A percentile compares a stretch with the other conserved stretches of the same genome.
These are phyloP conservation scores for Fraxinus americana DNA, from an alignment of 257 asterid genomes.

Conservation along the genomic window DNA sequence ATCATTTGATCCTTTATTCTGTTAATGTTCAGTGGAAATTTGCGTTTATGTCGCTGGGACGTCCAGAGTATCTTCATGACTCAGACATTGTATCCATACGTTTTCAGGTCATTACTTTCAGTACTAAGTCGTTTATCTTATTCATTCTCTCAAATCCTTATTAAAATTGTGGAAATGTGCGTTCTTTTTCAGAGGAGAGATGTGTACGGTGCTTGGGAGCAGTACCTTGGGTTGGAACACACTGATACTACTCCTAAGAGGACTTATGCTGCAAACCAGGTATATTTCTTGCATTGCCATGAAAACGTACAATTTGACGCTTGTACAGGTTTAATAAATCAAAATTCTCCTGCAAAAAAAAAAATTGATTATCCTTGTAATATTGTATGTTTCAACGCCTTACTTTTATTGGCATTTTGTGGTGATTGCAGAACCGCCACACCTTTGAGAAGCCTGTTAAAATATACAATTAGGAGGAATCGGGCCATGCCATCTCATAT, in stretches of 20 bases:
- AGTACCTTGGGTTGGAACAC: conserved; percentile 82
- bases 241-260: conserved; percentile 71
- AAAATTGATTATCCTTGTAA: neutral
- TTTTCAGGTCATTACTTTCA: conserved; percentile 55
- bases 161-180: neutral
- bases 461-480: conserved; percentile 54
- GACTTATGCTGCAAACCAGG: conserved; percentile 65
- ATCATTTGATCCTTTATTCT: conserved; percentile 7
- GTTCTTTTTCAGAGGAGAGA: conserved; percentile 60
- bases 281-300: conserved; percentile 17
- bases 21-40: conserved; percentile 65
- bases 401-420: conserved; percentile 3
- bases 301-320: neutral
- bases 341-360: too few species aligned
- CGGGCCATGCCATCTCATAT: neutral
- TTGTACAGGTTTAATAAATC: neutral
- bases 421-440: conserved; percentile 62
- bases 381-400: neutral
- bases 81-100: conserved; percentile 65
- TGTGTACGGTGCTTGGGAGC: conserved; percentile 84
- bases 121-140: conserved; percentile 5
- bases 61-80: conserved; percentile 78
- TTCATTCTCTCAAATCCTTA: conserved; percentile 12
- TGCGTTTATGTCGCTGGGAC: conserved; percentile 68
- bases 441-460: conserved; percentile 73